Evolutionary conservation across 23 red algal genomes (phyloP).

Genomic region (Gracilariopsis chorda): DNA sequence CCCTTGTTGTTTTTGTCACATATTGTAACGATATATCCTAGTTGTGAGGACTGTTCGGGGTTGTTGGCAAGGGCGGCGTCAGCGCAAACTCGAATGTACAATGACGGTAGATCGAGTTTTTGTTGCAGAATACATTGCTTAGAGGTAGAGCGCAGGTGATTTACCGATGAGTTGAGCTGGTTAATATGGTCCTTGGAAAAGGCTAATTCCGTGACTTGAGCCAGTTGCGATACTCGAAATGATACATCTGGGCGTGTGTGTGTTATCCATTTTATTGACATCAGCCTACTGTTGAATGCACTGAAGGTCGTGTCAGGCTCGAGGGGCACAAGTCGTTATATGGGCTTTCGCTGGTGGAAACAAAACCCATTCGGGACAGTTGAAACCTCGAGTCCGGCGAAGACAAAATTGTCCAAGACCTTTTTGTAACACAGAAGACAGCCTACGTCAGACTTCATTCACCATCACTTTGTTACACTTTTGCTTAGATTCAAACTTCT

Average conservation of each 20-base stretch:
- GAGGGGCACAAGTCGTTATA: background rate
- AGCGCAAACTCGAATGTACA: conserved; percentile 34
- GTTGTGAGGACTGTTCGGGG: conserved; percentile 22
- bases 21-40: conserved; percentile 43
- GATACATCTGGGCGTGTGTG: background rate
- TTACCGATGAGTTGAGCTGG: too few species aligned
- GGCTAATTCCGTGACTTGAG: background rate
- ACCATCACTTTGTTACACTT: too few species aligned
- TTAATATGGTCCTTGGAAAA: conserved; percentile 11
- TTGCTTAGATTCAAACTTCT: conserved; percentile 8
- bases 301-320: background rate
- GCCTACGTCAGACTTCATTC: too few species aligned
- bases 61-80: conserved; percentile 43
- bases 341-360: conserved; percentile 1
- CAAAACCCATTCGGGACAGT: background rate
- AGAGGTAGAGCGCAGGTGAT: background rate
- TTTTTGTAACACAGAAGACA: too few species aligned
- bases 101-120: background rate
- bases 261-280: conserved; percentile 17
- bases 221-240: background rate
- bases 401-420: conserved; percentile 19
- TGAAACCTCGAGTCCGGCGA: conserved; percentile 14
- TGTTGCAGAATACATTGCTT: background rate
- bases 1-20: conserved; percentile 6
- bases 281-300: background rate